Evolutionary conservation across 345 rosid genomes (phyloP).

Genomic region (Pistacia integerrima): DNA sequence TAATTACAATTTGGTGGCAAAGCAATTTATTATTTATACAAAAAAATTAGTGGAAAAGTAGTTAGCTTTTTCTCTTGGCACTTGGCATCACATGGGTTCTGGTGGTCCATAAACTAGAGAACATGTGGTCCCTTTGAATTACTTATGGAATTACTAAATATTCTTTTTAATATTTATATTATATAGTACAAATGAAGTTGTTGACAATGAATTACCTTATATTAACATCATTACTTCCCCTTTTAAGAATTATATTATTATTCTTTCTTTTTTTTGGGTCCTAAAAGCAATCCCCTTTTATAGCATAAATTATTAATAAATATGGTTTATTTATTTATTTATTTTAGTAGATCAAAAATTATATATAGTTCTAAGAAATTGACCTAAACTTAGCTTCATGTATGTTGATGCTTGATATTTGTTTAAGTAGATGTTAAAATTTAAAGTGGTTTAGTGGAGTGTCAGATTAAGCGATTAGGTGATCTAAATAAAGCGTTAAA

Average conservation of each 20-base stretch:
- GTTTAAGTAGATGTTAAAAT: no score
- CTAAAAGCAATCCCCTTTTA: constrained; percentile 12
- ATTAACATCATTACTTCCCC: neutral
- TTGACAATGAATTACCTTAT: neutral
- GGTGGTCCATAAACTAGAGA: constrained; percentile 16
- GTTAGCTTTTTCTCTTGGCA: constrained; percentile 21
- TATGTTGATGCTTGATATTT: no score
- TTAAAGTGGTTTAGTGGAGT: no score
- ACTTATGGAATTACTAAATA: neutral
- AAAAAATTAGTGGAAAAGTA: constrained; percentile 10
- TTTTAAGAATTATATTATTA: neutral
- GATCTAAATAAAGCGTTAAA: no score
- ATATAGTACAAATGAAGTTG: neutral
- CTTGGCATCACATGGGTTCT: constrained; percentile 25
- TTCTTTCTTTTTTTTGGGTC: no score
- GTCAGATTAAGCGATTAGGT: no score
- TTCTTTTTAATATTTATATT: neutral
- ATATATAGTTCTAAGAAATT: neutral
- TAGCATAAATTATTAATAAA: neutral
- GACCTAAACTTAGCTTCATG: no score
- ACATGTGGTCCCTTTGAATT: constrained; percentile 18
- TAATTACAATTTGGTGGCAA: neutral
- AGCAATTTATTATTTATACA: neutral
- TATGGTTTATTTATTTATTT: no score
- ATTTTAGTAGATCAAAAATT: neutral